Evolutionary conservation across 2,329 filamentous ascomycete species (phyloP).

Genomic region (Ascochyta viciae-villosae): DNA sequence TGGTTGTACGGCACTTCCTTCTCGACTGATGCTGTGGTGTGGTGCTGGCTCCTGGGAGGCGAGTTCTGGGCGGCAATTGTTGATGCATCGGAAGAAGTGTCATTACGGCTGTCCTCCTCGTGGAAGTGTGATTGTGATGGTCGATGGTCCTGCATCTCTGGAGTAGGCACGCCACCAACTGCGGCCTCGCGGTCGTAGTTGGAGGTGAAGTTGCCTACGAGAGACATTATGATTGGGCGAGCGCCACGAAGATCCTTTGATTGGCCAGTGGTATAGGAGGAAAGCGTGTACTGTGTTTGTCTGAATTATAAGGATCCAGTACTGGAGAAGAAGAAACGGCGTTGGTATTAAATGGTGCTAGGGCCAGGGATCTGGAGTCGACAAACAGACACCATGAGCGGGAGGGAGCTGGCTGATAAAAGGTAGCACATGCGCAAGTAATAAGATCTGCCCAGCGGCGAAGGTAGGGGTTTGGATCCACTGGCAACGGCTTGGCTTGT

Average conservation of each 20-base stretch:
- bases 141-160: constrained; percentile 36
- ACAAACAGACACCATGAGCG: constrained; percentile 4
- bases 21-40: constrained; percentile 11
- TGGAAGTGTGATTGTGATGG: constrained; percentile 23
- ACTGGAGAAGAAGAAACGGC: constrained; percentile 2
- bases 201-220: constrained; percentile 53
- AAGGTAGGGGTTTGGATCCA: constrained; percentile 26
- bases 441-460: constrained; percentile 21
- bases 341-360: constrained; percentile 25
- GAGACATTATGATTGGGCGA: constrained; percentile 46
- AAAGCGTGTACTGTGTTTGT: not conserved
- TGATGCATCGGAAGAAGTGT: constrained; percentile 41
- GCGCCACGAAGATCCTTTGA: constrained; percentile 15
- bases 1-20: constrained; percentile 32
- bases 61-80: constrained; percentile 42
- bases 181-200: constrained; percentile 52
- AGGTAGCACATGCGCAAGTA: constrained; percentile 27
- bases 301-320: not conserved
- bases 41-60: constrained; percentile 28
- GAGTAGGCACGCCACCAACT: constrained; percentile 44
- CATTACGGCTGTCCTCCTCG: constrained; percentile 18
- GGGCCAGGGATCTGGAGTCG: constrained; percentile 11
- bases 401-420: constrained; percentile 22
- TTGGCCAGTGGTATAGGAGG: constrained; percentile 11
- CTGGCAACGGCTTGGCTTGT: constrained; percentile 29